phyloP scores from a whole-genome alignment of 2,329 filamentous ascomycete species.

The Furcasterigmium furcatum region DNA sequence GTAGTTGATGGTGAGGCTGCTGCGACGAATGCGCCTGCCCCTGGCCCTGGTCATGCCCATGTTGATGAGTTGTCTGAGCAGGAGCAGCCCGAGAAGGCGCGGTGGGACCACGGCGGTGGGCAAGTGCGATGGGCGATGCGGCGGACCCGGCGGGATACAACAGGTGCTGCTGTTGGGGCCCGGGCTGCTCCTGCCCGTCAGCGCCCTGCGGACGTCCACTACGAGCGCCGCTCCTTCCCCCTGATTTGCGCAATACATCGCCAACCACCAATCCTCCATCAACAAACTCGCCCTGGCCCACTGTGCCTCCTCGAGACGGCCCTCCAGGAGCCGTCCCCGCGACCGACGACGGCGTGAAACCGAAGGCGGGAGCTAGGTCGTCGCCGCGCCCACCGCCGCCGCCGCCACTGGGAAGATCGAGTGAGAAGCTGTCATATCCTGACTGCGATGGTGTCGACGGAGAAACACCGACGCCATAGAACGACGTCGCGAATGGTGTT shows the following conservation, averaged over 20 bases:
- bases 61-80: no score
- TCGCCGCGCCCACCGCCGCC: not conserved
- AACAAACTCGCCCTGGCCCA: no score
- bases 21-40: no score
- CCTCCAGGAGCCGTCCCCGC: slow-evolving; percentile 8
- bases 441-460: slow-evolving; percentile 4
- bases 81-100: slow-evolving; percentile 3
- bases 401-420: not conserved
- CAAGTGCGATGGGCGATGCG: not conserved
- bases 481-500: slow-evolving; percentile 42
- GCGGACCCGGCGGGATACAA: not conserved
- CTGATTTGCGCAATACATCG: no score
- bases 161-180: slow-evolving; percentile 13
- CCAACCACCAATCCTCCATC: no score
- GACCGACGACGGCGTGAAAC: not conserved
- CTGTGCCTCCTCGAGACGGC: no score
- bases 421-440: not conserved
- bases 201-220: no score
- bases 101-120: slow-evolving; percentile 6
- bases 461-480: slow-evolving; percentile 17
- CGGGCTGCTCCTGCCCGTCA: slow-evolving; percentile 13
- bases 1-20: no score
- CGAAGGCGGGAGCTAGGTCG: not conserved
- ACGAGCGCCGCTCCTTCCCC: no score
- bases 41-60: no score